A percentile compares a stretch with the other conserved stretches of the same genome.
These are phyloP conservation scores for Polytrichum formosum DNA, from an alignment of 225 moss, liverwort and hornwort genomes.

Conservation along the genomic window DNA sequence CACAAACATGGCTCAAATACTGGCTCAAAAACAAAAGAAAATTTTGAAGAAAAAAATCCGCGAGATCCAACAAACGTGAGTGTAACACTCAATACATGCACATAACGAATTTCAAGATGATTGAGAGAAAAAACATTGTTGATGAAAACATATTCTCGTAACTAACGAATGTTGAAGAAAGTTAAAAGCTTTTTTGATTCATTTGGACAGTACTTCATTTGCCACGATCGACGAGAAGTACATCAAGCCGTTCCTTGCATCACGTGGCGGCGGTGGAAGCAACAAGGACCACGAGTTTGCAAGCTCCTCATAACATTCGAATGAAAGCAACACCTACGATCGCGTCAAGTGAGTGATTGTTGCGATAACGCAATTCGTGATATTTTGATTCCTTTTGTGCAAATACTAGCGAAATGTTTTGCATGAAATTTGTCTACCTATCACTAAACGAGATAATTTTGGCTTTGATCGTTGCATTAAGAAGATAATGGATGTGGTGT, in stretches of 20 bases:
- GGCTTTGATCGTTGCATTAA: no score
- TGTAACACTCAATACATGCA: background rate
- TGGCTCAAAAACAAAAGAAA: constrained; percentile 51
- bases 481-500: no score
- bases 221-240: constrained; percentile 43
- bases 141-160: background rate
- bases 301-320: no score
- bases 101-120: background rate
- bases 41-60: constrained; percentile 55
- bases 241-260: constrained; percentile 46
- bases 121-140: background rate
- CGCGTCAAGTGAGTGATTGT: no score
- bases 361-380: no score
- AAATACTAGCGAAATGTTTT: no score
- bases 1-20: constrained; percentile 7
- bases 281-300: background rate
- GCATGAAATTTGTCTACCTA: no score
- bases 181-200: background rate
- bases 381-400: no score
- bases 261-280: constrained; percentile 19
- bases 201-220: constrained; percentile 33
- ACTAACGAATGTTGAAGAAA: no score
- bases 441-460: no score
- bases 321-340: no score
- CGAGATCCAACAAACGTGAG: constrained; percentile 69